Conservation (phyloP, 257 asterid species). For the Salvia hispanica region DNA sequence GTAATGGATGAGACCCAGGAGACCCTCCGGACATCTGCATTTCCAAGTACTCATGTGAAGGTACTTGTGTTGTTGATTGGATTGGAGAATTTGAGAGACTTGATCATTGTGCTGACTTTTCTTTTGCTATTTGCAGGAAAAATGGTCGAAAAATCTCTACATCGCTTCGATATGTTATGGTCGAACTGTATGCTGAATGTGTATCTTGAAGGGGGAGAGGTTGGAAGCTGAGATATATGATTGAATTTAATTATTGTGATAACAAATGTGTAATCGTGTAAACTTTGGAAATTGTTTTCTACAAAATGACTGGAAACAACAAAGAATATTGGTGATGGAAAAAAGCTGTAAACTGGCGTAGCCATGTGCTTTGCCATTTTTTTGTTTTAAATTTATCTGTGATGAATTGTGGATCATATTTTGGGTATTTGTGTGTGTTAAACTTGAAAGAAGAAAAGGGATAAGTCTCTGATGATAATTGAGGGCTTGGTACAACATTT, state of each 20-base stretch:
- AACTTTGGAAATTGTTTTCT: not conserved
- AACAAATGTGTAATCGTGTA: slow-evolving; percentile 15
- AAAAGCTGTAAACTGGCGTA: not conserved
- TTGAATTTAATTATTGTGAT: not conserved
- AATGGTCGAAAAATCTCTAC: slow-evolving; percentile 74
- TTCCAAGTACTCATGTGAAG: slow-evolving; percentile 84
- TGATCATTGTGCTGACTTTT: slow-evolving; percentile 15
- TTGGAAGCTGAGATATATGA: slow-evolving; percentile 27
- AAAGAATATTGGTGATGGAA: not conserved
- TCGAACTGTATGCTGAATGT: slow-evolving; percentile 62
- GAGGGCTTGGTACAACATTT: not conserved
- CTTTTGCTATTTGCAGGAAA: slow-evolving; percentile 47
- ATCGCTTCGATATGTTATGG: slow-evolving; percentile 66
- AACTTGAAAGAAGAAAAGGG: too few species aligned
- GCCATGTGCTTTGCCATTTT: slow-evolving; percentile 1
- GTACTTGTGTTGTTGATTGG: slow-evolving; percentile 24
- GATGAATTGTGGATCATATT: not conserved
- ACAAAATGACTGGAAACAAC: slow-evolving; percentile 18
- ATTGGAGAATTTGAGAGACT: not conserved
- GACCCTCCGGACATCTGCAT: slow-evolving; percentile 92
- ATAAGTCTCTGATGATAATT: not conserved
- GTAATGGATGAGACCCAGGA: slow-evolving; percentile 94
- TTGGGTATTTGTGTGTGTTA: not conserved
- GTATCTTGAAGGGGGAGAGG: slow-evolving; percentile 5
- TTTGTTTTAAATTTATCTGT: slow-evolving; percentile 8